A percentile compares a stretch with the other conserved stretches of the same genome.
phyloP scores from a whole-genome alignment of 257 asterid species.

The Phtheirospermum japonicum region DNA sequence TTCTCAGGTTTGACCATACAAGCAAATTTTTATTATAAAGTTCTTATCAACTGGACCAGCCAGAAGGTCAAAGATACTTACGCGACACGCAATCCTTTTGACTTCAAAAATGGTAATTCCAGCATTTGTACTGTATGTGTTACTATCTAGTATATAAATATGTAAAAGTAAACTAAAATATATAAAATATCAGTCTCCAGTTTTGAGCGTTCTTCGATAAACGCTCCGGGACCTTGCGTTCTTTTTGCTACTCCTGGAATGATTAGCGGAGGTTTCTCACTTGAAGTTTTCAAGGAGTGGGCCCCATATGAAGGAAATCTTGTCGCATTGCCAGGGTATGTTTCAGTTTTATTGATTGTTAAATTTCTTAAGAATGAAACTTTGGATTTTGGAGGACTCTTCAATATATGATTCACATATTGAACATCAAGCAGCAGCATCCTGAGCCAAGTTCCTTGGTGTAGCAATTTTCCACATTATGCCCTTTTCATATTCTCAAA shows the following conservation, averaged over 20 bases:
- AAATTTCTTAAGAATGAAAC: background rate
- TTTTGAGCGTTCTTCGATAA: constrained; percentile 76
- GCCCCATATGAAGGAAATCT: constrained; percentile 84
- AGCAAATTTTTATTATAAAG: constrained; percentile 79
- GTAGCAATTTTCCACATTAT: too few species aligned
- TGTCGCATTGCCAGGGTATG: constrained; percentile 84
- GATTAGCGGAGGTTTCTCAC: constrained; percentile 83
- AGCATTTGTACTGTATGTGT: background rate
- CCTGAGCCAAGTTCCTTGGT: too few species aligned
- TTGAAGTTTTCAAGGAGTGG: constrained; percentile 93
- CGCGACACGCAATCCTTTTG: constrained; percentile 76
- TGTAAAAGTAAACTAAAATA: constrained; percentile 18
- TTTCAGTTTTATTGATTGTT: background rate
- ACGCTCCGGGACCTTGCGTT: constrained; percentile 93
- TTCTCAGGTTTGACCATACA: constrained; percentile 85
- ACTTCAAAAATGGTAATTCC: constrained; percentile 72
- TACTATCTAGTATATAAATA: background rate
- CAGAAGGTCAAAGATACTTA: constrained; percentile 90
- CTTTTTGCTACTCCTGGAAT: constrained; percentile 98
- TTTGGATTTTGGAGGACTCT: too few species aligned
- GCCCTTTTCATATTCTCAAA: too few species aligned
- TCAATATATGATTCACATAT: too few species aligned
- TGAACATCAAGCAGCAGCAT: too few species aligned
- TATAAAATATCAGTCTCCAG: constrained; percentile 48
- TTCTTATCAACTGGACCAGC: constrained; percentile 91